Conservation (phyloP, 495 filamentous ascomycete genomes). For the Tuber magnatum region DNA sequence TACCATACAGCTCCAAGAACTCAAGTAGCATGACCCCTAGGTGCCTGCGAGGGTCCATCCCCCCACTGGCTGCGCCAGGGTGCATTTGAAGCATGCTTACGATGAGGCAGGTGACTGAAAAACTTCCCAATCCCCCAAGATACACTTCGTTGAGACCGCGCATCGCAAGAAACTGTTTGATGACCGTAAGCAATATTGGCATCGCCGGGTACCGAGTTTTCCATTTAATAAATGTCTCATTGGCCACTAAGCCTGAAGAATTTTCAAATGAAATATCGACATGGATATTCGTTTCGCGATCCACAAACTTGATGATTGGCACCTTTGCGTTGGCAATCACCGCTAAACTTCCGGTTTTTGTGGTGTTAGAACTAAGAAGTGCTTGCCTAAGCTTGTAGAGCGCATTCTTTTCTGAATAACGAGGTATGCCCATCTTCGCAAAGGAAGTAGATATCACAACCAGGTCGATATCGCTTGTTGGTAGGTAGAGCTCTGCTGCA, state of each 20-base stretch:
- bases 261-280: conserved; percentile 96
- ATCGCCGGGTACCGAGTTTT: conserved; percentile 69
- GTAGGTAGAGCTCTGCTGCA: conserved; percentile 80
- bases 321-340: conserved; percentile 71
- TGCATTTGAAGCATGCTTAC: conserved; percentile 72
- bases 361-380: conserved; percentile 45
- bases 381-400: conserved; percentile 49
- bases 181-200: conserved; percentile 69
- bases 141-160: conserved; percentile 82
- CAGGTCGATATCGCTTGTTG: conserved; percentile 87
- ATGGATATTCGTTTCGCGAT: conserved; percentile 61
- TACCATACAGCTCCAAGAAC: conserved; percentile 84
- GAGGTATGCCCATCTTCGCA: conserved; percentile 41
- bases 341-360: conserved; percentile 50
- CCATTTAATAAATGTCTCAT: conserved; percentile 72
- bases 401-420: conserved; percentile 42
- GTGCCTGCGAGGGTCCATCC: conserved; percentile 54
- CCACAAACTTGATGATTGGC: conserved; percentile 85
- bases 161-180: conserved; percentile 90
- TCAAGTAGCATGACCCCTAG: conserved; percentile 72
- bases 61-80: conserved; percentile 56
- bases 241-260: conserved; percentile 65
- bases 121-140: conserved; percentile 86
- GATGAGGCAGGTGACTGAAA: conserved; percentile 89
- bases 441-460: conserved; percentile 69